Evolutionary conservation across 352 stramenopile species (phyloP), one percentile per base, ranked within the genome.

Genomic region (Globisporangium alternatum): DNA sequence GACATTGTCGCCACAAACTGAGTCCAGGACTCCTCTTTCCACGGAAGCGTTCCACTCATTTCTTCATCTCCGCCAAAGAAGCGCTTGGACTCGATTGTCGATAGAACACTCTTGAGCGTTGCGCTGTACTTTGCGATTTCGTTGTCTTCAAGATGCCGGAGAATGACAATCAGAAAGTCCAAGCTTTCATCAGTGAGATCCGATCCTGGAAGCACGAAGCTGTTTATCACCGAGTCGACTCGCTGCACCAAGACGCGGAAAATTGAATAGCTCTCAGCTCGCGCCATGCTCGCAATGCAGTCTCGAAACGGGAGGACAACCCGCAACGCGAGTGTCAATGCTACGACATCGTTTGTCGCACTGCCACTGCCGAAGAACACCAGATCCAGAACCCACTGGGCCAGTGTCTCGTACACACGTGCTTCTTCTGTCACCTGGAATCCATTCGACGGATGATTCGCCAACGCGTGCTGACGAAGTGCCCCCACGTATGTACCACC

Each of bases 281-380:
- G 77, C 44, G 57, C 55, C 49, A 74, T 71, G 12, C 62, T 68
- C 30, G 67, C 45, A 56, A 86, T 80, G 19, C 68, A 72, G 5
- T 72, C 75, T 56, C 77, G 76, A 62, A 88, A 73, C 19, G 78
- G 78, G n/a, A 86, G 61, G 31, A 86, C 43, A 15, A 88, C n/a
- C 37, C 78, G 72, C 44, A 88, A 60, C 28, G 58, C 68, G 30
- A 69, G 62, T 12, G 68, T 74, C 43, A 86, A 56, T 5, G 67
- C 70, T 5, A 66, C 43, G 39, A 84, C 65, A 33, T 71, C 74
- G 51, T 62, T 73, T 21, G 51, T 62, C 33, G 69, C 67, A 22
- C 60, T 76, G 28, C 65, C 70, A 66, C 63, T 70, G 10, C 58
- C 66, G n/a, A 81, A 69, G n/a, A 73, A 75, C 1, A 86, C 51